phyloP scores from a whole-genome alignment of 257 asterid species.

The Anisodus tanguticus region DNA sequence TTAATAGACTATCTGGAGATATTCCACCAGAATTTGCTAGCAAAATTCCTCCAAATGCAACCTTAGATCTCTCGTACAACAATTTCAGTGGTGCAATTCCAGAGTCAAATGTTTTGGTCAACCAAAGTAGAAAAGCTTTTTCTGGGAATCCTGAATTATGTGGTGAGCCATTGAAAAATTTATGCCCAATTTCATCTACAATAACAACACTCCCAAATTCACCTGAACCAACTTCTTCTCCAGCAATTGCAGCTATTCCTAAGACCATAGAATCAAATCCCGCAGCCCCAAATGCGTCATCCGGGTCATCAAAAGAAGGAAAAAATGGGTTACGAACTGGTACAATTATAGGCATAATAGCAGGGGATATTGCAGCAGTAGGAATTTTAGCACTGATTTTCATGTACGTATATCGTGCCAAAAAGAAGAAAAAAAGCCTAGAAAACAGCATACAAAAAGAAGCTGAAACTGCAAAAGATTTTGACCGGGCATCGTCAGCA shows the following conservation, averaged over 20 bases:
- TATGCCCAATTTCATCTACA: conserved; percentile 68
- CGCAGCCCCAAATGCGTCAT: conserved; percentile 33
- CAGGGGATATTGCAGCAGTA: conserved; percentile 73
- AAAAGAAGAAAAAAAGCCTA: conserved; percentile 54
- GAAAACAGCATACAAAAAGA: conserved; percentile 43
- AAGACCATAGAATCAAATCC: conserved; percentile 52
- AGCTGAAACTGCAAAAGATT: conserved; percentile 55
- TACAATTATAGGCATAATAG: conserved; percentile 69
- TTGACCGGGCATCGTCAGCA: conserved; percentile 83
- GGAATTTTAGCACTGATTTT: conserved; percentile 52
- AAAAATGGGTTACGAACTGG: conserved; percentile 49
- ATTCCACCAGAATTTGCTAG: conserved; percentile 62
- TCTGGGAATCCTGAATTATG: conserved; percentile 70
- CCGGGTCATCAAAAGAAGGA: conserved; percentile 26
- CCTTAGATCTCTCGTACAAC: conserved; percentile 74
- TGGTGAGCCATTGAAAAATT: conserved; percentile 58
- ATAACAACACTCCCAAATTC: conserved; percentile 50
- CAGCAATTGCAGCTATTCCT: conserved; percentile 93
- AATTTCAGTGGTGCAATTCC: conserved; percentile 73
- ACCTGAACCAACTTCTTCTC: conserved; percentile 65
- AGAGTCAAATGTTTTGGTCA: conserved; percentile 45
- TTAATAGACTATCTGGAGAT: conserved; percentile 71
- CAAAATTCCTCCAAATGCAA: conserved; percentile 55
- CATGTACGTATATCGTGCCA: conserved; percentile 47
- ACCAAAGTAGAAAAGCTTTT: conserved; percentile 51